Base-by-base conservation (phyloP, 306 rosid genomes). In the Albizia julibrissin region DNA sequence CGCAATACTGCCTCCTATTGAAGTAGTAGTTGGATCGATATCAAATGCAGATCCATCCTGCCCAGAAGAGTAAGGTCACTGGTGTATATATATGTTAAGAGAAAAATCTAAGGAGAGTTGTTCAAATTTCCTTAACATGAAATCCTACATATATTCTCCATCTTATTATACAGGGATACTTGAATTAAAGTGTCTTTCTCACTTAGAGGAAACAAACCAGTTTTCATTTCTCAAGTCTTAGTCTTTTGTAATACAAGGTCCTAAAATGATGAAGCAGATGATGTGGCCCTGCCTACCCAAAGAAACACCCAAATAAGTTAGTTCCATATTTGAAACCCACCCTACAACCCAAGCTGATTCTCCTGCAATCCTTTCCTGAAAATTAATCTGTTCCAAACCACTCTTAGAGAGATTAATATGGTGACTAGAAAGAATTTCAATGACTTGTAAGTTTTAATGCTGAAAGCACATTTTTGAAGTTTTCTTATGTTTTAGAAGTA, bases 1-100 rank as follows among this genome's bases (percentile, higher is more conserved):
- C 75, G 99, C 89, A 4, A 87, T 95, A 78, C 90, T 95, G 40
- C 99, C 99, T 46, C 99, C 99, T 70, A 95, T 95, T 79, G 99
- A 95, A 73, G 94, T 90, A 14, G 97, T 93, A 11, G 85, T 49
- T 62, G 99, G 99, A 69, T 95, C 99, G 74, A 86, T 89, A 26
- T 90, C 99, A 80, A 95, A 95, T 89, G 95, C 95, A n/a, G 97
- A 95, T 89, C 99, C 96, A 0, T 82, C 92, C 56, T 88, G 82
- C 75, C 98, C 89, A 1, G 97, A 93, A 89, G 98, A 95, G 99
- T 93, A 91, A 89, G 98, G 82, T 87, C 83, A 76, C 84, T 83
- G 16, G 74, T 34, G 75, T 74, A 69, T 29, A 4, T 64, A 73
- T 76, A 66, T 1, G 21, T 2, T 19, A 39, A 31, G 78, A 54